A percentile compares a stretch with the other conserved stretches of the same genome.
phyloP scores from a whole-genome alignment of 257 asterid genomes.

The Solanum microdontum region DNA sequence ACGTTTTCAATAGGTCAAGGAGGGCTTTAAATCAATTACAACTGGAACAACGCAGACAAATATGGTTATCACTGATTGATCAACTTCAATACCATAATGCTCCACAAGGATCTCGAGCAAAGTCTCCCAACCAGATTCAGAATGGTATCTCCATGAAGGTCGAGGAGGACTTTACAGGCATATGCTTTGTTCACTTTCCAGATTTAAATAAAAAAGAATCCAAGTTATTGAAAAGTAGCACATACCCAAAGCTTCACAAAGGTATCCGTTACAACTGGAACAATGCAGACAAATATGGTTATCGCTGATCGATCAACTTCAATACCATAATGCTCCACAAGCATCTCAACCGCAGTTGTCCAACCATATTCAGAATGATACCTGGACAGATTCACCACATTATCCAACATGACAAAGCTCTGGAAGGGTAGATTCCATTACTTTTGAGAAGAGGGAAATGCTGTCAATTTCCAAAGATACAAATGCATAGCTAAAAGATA shows the following conservation, averaged over 20 bases:
- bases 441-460: neutral
- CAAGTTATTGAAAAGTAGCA: constrained; percentile 5
- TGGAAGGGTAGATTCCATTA: neutral
- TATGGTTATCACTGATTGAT: constrained; percentile 50
- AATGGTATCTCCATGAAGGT: constrained; percentile 50
- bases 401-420: neutral
- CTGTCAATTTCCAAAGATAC: neutral
- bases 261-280: constrained; percentile 77
- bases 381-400: constrained; percentile 30
- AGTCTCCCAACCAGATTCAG: constrained; percentile 91
- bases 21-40: neutral
- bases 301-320: constrained; percentile 64
- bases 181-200: neutral
- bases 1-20: neutral
- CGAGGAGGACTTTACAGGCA: neutral
- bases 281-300: constrained; percentile 58
- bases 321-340: constrained; percentile 75
- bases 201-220: neutral
- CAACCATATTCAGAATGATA: constrained; percentile 95
- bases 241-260: constrained; percentile 96
- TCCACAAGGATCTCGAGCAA: constrained; percentile 61
- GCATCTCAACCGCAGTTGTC: constrained; percentile 70
- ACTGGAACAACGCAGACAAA: constrained; percentile 56
- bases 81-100: constrained; percentile 78
- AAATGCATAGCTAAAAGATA: neutral